Evolutionary conservation across 2,329 filamentous ascomycete species (phyloP).

Genomic region (Xylaria sp.): DNA sequence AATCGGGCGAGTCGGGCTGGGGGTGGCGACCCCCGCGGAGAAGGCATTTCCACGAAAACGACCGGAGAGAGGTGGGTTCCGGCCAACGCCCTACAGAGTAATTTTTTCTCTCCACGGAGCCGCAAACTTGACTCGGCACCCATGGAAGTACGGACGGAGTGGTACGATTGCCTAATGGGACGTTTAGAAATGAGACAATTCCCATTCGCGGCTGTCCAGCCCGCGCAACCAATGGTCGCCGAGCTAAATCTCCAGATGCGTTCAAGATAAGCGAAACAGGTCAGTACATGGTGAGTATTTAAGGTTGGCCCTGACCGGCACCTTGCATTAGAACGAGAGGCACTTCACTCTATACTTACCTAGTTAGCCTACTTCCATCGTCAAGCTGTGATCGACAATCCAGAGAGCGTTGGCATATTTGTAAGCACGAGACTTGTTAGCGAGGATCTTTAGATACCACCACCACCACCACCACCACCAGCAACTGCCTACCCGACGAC

Average conservation of each 20-base stretch:
- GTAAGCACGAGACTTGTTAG: not conserved
- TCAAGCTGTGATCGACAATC: not conserved
- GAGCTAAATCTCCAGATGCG: not conserved
- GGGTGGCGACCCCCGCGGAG: constrained; percentile 23
- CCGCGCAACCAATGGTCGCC: constrained; percentile 13
- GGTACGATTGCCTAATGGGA: constrained; percentile 20
- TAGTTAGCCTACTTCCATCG: not conserved
- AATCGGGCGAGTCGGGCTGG: not conserved
- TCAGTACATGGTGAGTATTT: constrained; percentile 2
- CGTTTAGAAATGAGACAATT: constrained; percentile 2
- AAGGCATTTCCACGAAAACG: constrained; percentile 25
- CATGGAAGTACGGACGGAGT: constrained; percentile 15
- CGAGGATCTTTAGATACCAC: not conserved
- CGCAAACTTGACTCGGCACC: constrained; percentile 12
- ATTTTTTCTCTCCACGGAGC: constrained; percentile 8
- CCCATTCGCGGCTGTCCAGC: not conserved
- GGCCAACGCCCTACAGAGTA: constrained; percentile 1
- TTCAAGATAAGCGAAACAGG: not conserved
- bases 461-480: not conserved
- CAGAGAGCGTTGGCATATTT: not conserved
- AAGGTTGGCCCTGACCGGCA: constrained; percentile 12
- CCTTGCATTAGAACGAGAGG: not conserved
- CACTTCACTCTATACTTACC: not conserved
- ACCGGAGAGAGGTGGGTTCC: constrained; percentile 20
- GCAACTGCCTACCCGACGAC: constrained; percentile 9